Evolutionary conservation across 1,284 basidiomycete species (phyloP), one percentile per base, ranked within the genome.

Genomic region (Coriolopsis trogii): DNA sequence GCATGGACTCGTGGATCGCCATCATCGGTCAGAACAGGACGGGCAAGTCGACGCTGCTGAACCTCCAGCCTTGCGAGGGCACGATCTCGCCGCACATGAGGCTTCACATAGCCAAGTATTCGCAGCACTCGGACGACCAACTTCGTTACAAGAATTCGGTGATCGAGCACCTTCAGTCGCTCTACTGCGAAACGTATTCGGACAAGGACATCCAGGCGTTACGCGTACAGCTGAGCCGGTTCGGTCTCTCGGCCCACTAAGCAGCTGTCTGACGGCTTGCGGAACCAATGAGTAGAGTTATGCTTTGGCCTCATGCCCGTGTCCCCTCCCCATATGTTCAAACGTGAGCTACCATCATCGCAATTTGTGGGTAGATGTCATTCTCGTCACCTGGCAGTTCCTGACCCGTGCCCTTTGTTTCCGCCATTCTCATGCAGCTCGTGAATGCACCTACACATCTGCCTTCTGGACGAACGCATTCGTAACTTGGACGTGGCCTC

Each of bases 21-120:
- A 98, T 99, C 67, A 93, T 99, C 62, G 96, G 97, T 53, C 94
- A 95, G 60, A 99, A 99, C 76, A 97, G 96, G 70, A 90, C 96
- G 28, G 96, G 96, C 57, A 99, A 99, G 72, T 98, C 96, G 29
- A 99, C 96, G 7, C 84, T 99, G 45, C 83, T 99, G 39, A 89
- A 98, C 77, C 85, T 97, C 30, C 87, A 90, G 62, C 94, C 97
- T 2, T 76, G 74, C 54, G 84, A 92, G 67, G 96, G 96, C 44
- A 91, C 91, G 21, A 72, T 99, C 61, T 90, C 89, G 44, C 92
- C 93, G 63, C 96, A 99, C 72, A 79, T 89, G 43, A 82, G 80
- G 30, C 81, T 99, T 64, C 99, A 99, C 74, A 85, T 99, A 54
- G 94, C 92, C 59, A 95, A 95, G 72, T 99, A 98, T 81, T 95